Base-by-base conservation (phyloP, 768 basidiomycete species). In the Russula olivacea region DNA sequence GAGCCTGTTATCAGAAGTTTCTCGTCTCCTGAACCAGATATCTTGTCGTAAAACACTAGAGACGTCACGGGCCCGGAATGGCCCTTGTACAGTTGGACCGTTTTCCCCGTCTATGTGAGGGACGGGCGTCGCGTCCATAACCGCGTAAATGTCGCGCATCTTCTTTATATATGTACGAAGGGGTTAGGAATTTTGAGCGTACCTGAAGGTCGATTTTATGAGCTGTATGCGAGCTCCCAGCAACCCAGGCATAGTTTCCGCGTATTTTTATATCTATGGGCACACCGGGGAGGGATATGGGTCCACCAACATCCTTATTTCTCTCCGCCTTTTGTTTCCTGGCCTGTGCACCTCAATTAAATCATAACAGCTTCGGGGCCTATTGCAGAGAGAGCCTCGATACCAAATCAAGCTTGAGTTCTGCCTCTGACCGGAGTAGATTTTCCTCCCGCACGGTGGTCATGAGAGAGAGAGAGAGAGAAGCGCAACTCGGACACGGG, bases 21-120 rank as follows among this genome's bases (percentile, higher is more conserved):
- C 14, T 72, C 74, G 61, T 80, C 75, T 15, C 73, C 76, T 41
- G 77, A 75, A 12, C 77, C 76, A 28, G 68, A 64, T 17, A 59
- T 67, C 59, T 73, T 76, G 66, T 83, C 77, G 66, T 76, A 81
- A 69, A 98, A 88, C 7, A 85, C 84, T 36, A 99, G 76, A 38
- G 81, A 84, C 3, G 95, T 95, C 53, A 95, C 91, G 38, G 96
- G 96, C 6, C 89, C 96, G 2, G 81, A 83, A 71, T 99, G 96
- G 0, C 93, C 94, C 69, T 79, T 84, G 75, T 83, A 94, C 19
- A 89, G 72, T 69, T 87, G 85, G 53, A 84, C 70, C 1, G 87
- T 89, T 73, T 86, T 89, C 59, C 93, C 92, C 28, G 88, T 84
- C 95, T 98, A 28, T 15, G 38, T 25, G 8, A n/a, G 23, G 4